Evolutionary conservation across 441 rosid species (phyloP).

Genomic region (Aquilaria agallochum): DNA sequence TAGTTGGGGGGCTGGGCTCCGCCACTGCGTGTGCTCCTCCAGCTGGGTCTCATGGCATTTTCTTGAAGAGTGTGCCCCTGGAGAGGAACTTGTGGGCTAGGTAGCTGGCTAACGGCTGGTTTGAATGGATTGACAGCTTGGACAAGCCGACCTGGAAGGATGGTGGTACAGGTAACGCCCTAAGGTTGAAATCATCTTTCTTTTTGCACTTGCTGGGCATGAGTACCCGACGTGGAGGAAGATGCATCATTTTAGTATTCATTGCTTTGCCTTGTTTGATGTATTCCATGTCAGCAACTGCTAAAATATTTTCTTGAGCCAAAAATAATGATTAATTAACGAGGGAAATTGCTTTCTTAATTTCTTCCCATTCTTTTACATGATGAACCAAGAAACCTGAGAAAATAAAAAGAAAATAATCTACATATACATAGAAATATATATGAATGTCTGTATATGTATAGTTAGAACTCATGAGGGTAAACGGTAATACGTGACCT

Average conservation of each 20-base stretch:
- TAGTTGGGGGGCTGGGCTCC: background rate
- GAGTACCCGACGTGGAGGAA: constrained; percentile 77
- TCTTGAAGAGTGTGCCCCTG: constrained; percentile 44
- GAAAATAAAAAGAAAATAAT: background rate
- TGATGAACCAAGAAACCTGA: too few species aligned
- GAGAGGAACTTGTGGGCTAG: constrained; percentile 74
- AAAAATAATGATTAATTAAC: background rate
- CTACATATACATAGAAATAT: too few species aligned
- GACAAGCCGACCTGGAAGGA: constrained; percentile 14
- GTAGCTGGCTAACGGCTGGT: constrained; percentile 63
- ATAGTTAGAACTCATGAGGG: background rate
- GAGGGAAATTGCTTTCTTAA: too few species aligned
- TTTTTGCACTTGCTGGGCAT: constrained; percentile 63
- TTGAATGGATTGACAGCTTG: constrained; percentile 15
- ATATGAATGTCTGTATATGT: too few species aligned
- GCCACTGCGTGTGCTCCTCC: constrained; percentile 14
- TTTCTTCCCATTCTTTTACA: too few species aligned
- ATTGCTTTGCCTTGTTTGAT: constrained; percentile 22
- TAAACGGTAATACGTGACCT: constrained; percentile 5
- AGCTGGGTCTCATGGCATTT: constrained; percentile 5
- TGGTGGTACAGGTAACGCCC: background rate
- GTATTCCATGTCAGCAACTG: constrained; percentile 70
- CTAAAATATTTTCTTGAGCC: background rate
- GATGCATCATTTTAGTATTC: constrained; percentile 92
- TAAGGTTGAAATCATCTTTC: constrained; percentile 34